Base-by-base conservation (phyloP, 805 yeast genomes). In the Ogataea siamensis region DNA sequence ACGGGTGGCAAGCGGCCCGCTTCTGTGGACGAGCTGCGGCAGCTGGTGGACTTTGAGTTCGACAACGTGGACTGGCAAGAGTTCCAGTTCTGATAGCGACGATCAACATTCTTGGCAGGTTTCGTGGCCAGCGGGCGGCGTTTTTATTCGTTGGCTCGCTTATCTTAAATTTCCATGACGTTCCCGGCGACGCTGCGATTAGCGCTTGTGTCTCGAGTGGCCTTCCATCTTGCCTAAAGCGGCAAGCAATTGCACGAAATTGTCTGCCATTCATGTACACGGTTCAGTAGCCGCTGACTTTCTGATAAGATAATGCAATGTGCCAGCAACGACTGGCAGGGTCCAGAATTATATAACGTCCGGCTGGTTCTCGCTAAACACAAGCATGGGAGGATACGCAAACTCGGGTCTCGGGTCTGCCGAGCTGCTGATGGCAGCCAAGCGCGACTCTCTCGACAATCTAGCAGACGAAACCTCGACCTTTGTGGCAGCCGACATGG, bases 401-500 rank as follows among this genome's bases (percentile, higher is more conserved):
- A 55, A 58, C 28, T 54, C 62, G 4, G 63, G 63, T 8, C 39
- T 58, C 7, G 63, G 58, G 2, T 56, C 63, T 0, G 63, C 62
- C 5, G 47, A 44, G 29, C 50, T 55, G 15, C 17, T 58, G 2
- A 37, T 42, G 25, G 39, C 41, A 8, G 50, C 50, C 26, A 47
- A 40, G 30, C 48, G 61, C 12, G 60, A 54, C 27, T 34, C 43
- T 35, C 38, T 54, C 2, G 43, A 47, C 2, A 56, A 60, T 3
- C 42, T 60, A 24, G 54, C 52, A 4, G 69, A 65, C 14, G 71
- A 69, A 35, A 60, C 68, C 1, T 56, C 66, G 8, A 58, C 67
- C 4, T 61, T 37, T 30, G 37, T 33, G 8, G 43, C 70, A 1
- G 66, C 70, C 7, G 78, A 74, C 48, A 72, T 74, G 74, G 76